Base-by-base conservation (phyloP, 139 green algal genomes). In the Chlorella sorokiniana region DNA sequence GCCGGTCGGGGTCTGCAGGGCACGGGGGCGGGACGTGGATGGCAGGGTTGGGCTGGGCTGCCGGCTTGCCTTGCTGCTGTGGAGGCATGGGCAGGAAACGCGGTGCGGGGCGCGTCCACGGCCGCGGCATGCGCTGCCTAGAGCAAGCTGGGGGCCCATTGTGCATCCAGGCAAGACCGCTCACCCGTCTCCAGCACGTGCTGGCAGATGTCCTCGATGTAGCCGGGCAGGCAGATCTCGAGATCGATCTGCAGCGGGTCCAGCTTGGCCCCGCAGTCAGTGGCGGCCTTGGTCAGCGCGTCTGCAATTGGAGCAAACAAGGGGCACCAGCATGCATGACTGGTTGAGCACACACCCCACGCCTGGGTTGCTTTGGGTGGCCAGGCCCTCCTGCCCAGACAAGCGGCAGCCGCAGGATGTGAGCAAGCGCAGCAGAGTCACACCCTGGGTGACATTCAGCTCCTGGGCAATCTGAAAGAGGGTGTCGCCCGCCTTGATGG, bases 201-300 rank as follows among this genome's bases (percentile, higher is more conserved):
- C 16, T 42, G 23, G 59, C 78, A 85, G 20, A 63, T 18, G 7
- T 29, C 38, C 6, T 52, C 20, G 35, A 74, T 61, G 59, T 85
- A 78, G 45, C 68, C 44, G 27, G 79, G 79, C 48, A 88, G 59
- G 63, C 79, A 85, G 52, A 88, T 78, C 16, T 74, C 79, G 10
- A 79, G 51, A n/a, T 72, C 78, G n/a, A 83, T 67, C 62, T 85
- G 78, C 22, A 88, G 79, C 25, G 54, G n/a, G 64, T 7, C n/a
- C 44, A n/a, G 18, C 38, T 83, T 29, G 33, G 59, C 59, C 25
- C 51, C 76, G 48, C 75, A 84, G 20, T 35, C 75, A 4, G 38
- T 27, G n/a, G 69, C 10, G 14, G 82, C 23, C 23, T 48, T n/a
- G 23, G 37, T 71, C 5, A 86, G 64, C 7, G 64, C 62, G 23